Percentiles rank a stretch among this genome's conserved stretches.
Conservation (phyloP, 2,329 filamentous ascomycete species). For the Hortaea sp. region DNA sequence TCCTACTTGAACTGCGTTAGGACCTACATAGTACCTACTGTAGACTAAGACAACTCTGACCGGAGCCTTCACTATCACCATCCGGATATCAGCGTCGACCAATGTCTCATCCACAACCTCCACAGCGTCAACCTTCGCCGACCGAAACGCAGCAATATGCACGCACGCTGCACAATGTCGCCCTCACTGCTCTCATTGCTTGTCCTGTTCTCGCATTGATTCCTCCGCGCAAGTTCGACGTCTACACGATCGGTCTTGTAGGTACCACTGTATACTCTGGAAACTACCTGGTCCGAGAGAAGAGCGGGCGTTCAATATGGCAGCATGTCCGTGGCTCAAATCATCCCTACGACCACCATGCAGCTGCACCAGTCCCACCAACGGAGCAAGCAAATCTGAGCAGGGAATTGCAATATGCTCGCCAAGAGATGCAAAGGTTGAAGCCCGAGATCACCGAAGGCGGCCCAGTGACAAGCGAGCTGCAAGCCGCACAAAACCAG, state of each 20-base stretch:
- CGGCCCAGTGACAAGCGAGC: conserved; percentile 7
- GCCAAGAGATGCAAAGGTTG: conserved; percentile 6
- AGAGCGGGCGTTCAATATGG: conserved; percentile 19
- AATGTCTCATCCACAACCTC: conserved; percentile 19
- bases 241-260: conserved; percentile 47
- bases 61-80: no score
- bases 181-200: conserved; percentile 40
- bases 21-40: no score
- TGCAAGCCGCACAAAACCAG: conserved; percentile 20
- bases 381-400: conserved; percentile 8
- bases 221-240: conserved; percentile 52
- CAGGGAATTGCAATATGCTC: conserved; percentile 4
- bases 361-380: conserved; percentile 1
- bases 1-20: no score
- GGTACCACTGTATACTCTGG: conserved; percentile 40
- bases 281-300: conserved; percentile 37
- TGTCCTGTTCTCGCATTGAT: conserved; percentile 46
- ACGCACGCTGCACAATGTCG: conserved; percentile 32
- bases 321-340: conserved; percentile 15
- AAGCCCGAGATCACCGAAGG: background rate
- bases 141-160: conserved; percentile 21
- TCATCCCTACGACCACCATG: background rate
- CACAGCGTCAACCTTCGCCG: conserved; percentile 13
- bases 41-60: no score
- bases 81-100: no score